phyloP scores from a whole-genome alignment of 371 early-diverging fungal species.

The Dichotomocladium elegans region DNA sequence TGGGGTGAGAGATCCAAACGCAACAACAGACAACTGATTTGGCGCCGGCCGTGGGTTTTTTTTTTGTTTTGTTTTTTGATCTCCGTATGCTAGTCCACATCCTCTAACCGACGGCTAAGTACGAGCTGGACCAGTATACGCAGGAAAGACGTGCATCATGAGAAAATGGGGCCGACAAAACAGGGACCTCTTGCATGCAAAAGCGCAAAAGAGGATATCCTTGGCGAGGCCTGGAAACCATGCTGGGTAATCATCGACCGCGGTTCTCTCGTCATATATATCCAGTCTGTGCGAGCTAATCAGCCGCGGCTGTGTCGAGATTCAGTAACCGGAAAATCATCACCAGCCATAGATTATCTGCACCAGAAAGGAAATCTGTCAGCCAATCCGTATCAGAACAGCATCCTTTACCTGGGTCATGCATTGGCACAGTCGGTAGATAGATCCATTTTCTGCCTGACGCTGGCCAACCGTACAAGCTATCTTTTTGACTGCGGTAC shows the following conservation, averaged over 20 bases:
- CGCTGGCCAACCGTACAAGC: conserved; percentile 10
- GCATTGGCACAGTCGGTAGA: conserved; percentile 4
- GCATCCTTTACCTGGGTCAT: conserved; percentile 9
- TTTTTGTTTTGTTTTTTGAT: no score
- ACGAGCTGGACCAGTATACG: conserved; percentile 15
- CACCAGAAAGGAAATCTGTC: conserved; percentile 11
- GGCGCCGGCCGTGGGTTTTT: no score
- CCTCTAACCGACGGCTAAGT: no score
- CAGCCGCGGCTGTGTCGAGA: background rate
- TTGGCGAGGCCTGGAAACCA: conserved; percentile 11
- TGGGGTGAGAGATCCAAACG: no score
- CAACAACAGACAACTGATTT: no score
- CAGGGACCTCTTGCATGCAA: conserved; percentile 19
- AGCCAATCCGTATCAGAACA: conserved; percentile 5
- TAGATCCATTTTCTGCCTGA: conserved; percentile 13
- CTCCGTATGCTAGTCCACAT: no score
- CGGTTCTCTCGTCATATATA: conserved; percentile 20
- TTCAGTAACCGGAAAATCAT: no score
- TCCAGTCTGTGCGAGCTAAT: background rate
- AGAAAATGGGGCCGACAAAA: conserved; percentile 20
- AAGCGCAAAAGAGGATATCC: background rate
- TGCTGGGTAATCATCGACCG: conserved; percentile 25
- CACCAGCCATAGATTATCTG: conserved; percentile 11
- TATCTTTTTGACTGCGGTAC: conserved; percentile 24
- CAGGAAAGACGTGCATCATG: conserved; percentile 8